Base-by-base conservation (phyloP, 805 yeast genomes). In the Jamesozyma rosinii region DNA sequence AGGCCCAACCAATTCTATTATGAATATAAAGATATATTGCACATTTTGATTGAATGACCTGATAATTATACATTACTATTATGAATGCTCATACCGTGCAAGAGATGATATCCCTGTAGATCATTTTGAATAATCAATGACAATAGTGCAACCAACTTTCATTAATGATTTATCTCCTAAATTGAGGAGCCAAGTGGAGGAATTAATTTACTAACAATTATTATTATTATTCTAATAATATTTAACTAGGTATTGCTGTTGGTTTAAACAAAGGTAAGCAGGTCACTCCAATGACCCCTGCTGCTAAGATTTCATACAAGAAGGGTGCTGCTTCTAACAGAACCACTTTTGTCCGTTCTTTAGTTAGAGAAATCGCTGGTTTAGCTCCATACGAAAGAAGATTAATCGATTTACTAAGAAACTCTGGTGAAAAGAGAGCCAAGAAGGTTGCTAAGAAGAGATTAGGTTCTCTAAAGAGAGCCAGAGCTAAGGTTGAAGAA, bases 351-450 rank as follows among this genome's bases (percentile, higher is more conserved):
- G 99, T 94, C 68, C 84, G 98, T 75, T 78, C 82, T 66, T 76
- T 92, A 55, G 95, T 92, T 72, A 81, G 82, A 71, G 99, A 92
- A 78, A 97, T 92, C 64, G 76, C 95, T 62, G 98, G 98, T 72
- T 81, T 92, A 69, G 96, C 99, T 59, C 98, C 99, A 76, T 92
- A 92, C 75, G 99, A 92, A 80, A 89, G 96, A 81, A 89, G 99
- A 79, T 82, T 92, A 71, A 84, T 94, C 68, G 99, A 92, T 79
- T 81, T 92, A 77, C 81, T 92, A 83, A 92, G 98, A 83, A 92
- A 94, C 79, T 89, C 96, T 71, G 95, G 96, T 71, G 99, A 92
- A 79, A 92, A 92, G 95, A 92, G 97, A 81, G 98, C 99, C 63
- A 86, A 92, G 87, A 92, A 92, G 88, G 88, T 92, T 70, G 97